Evolutionary conservation across 805 yeast genomes (phyloP), one percentile per base, ranked within the genome.

Genomic region (Yarrowia sp.): DNA sequence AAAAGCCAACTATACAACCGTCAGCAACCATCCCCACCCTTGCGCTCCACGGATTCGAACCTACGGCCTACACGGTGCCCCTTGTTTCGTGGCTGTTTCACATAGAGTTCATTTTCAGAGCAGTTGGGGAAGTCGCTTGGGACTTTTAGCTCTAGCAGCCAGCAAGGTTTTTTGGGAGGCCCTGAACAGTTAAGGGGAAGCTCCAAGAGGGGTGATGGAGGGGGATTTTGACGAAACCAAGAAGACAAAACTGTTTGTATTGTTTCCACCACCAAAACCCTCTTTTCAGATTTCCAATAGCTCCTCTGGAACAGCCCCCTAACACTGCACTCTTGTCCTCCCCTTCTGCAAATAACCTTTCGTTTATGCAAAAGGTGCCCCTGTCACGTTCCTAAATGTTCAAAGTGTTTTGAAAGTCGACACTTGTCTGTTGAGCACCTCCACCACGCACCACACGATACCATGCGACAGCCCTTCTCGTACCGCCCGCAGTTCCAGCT

Each of bases 401-500:
- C 4, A 34, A 50, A 38, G 43, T 14, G 33, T 38, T 52, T 52
- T 36, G 33, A 15, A 5, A 12, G 38, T 47, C 38, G 17, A 30
- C 53, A 30, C 15, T n/a, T 43, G 30, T 24, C 30, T 24, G 30
- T 24, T 24, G 30, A 24, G 30, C 30, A 24, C 30, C 47, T 43
- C 20, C 24, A 13, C 44, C 19, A 38, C 60, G 9, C 47, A 40
- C 49, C 39, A 15, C 49, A 17, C 50, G 17, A 24, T 24, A 30
- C 50, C 40, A 58, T 58, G 64, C 43, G 40, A 43, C 64, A 58
- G 64, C 64, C 64, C 9, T 58, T 58, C 33, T 58, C 64, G 49
- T 61, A 61, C 38, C 66, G 55, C 46, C 66, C 55, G 38, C 55
- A 47, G 66, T 61, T 61, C 44, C 66, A 61, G 49, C 55, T 61